These are phyloP conservation scores for Pelargonium citronellum DNA, from an alignment of 441 rosid genomes.

Conservation along the genomic window DNA sequence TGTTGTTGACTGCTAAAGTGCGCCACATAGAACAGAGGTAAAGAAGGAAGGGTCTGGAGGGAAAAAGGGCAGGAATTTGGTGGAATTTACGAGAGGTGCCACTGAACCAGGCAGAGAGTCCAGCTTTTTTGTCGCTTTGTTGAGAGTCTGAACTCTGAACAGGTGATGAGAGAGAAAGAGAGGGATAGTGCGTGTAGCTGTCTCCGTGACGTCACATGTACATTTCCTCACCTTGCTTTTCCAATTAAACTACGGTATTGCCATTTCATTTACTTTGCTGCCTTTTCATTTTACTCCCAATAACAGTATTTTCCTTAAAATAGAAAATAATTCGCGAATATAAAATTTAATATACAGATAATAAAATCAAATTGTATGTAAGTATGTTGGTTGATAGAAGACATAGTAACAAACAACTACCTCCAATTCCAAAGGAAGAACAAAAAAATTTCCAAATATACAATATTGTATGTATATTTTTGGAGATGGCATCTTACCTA, in stretches of 20 bases:
- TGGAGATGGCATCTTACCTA: too few relatives aligned
- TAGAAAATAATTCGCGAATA: not conserved
- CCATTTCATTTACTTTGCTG: not conserved
- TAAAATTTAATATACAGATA: not conserved
- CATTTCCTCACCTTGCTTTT: slow-evolving; percentile 19
- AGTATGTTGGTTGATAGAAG: too few relatives aligned
- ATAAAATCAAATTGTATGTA: too few relatives aligned
- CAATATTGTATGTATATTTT: too few relatives aligned
- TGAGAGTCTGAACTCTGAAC: not conserved
- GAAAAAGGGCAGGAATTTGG: slow-evolving; percentile 17
- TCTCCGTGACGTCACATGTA: slow-evolving; percentile 33
- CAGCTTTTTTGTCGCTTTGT: slow-evolving; percentile 34
- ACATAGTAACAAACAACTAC: too few relatives aligned
- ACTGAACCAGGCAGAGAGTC: slow-evolving; percentile 30
- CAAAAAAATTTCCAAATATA: too few relatives aligned
- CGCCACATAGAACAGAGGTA: slow-evolving; percentile 33
- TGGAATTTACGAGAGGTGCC: slow-evolving; percentile 39
- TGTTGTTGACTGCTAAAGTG: slow-evolving; percentile 22
- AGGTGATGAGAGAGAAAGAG: not conserved
- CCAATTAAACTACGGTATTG: slow-evolving; percentile 20
- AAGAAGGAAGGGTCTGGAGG: slow-evolving; percentile 6
- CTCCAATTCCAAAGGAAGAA: too few relatives aligned
- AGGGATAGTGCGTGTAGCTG: slow-evolving; percentile 36
- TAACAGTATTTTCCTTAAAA: not conserved
- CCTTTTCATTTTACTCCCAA: not conserved